Base-by-base conservation (phyloP, 2,329 filamentous ascomycete genomes). In the Phialophora verrucosa region DNA sequence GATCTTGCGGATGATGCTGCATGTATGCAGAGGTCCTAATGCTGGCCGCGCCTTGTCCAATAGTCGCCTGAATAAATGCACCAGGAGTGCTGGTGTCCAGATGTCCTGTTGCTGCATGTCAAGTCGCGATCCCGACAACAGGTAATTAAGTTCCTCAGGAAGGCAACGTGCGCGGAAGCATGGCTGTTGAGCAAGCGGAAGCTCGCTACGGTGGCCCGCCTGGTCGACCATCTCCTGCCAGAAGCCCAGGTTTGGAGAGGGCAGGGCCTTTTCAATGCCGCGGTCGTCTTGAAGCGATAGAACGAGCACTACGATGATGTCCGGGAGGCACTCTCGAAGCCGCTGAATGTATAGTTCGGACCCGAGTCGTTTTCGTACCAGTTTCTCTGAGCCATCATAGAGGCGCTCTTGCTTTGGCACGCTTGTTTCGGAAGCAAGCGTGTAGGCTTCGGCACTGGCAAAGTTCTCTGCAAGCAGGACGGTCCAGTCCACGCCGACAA, bases 161-260 rank as follows among this genome's bases (percentile, higher is more conserved):
- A 99, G 83, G 73, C 90, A 91, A 71, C 89, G 92, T 31, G 90
- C 89, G 71, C 86, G 90, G 79, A 97, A 98, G 61, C 88, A 89
- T 2, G 95, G 95, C 73, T 98, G 93, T 71, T 97, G 93, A 63
- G 90, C 91, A 11, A 89, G 83, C 2, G 92, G 90, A 7, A 97
- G 80, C 12, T 81, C 78, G 31, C 86, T 84, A 1, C 82, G 80
- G 0, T 93, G 93, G 69, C 88, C 82, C 32, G 90, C 87, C 70
- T 89, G 88, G 2, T 76, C 78, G 70, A 88, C 89, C 74, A 99
- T 97, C 31, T 87, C 83, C 17, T 81, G 80, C 78, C 96, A 85
- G 17, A 49, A 55, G 23, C n/a, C 29, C 23, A 68, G 57, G 23
- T 38, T 62, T 20, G 20, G 14, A 17, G n/a, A 38, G 3, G 62